Percentiles rank a stretch among this genome's conserved stretches.
These are phyloP conservation scores for Aegle marmelos DNA, from an alignment of 345 rosid species.

Conservation along the genomic window DNA sequence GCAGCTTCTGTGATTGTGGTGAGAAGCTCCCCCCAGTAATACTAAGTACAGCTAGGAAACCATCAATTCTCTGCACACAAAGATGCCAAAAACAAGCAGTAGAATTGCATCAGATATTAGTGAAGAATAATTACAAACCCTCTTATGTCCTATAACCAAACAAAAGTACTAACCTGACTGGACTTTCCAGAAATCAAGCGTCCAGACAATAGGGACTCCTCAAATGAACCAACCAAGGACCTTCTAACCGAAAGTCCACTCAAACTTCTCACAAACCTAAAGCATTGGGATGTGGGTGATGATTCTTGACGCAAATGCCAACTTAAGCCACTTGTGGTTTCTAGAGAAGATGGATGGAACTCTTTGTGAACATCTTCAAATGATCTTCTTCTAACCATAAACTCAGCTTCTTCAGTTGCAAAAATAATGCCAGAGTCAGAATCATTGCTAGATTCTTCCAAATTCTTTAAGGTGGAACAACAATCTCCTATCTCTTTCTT, in stretches of 20 bases:
- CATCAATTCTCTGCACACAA: constrained; percentile 67
- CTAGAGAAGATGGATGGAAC: constrained; percentile 51
- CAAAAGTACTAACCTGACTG: constrained; percentile 51
- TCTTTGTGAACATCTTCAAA: constrained; percentile 59
- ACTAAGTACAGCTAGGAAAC: constrained; percentile 94
- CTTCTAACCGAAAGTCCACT: constrained; percentile 75
- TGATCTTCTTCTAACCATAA: constrained; percentile 42
- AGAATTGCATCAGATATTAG: background rate
- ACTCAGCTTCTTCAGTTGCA: constrained; percentile 36
- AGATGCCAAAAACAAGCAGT: constrained; percentile 19
- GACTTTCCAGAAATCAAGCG: constrained; percentile 60
- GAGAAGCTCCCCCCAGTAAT: constrained; percentile 86
- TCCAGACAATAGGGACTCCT: constrained; percentile 92
- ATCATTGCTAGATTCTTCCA: constrained; percentile 38
- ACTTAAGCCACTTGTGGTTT: constrained; percentile 33
- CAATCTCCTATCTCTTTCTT: constrained; percentile 28
- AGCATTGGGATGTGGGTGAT: constrained; percentile 41
- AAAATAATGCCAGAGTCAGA: constrained; percentile 24
- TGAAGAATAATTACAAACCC: background rate
- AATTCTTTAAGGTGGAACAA: constrained; percentile 29
- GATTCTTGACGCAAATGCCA: constrained; percentile 45
- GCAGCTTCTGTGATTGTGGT: constrained; percentile 86
- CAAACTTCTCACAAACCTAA: constrained; percentile 56
- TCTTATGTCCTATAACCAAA: background rate
- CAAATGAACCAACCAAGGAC: constrained; percentile 96